Percentiles rank a stretch among this genome's conserved stretches.
Conservation (phyloP, 2,329 filamentous ascomycete genomes). For the Fonsecaea pedrosoi region DNA sequence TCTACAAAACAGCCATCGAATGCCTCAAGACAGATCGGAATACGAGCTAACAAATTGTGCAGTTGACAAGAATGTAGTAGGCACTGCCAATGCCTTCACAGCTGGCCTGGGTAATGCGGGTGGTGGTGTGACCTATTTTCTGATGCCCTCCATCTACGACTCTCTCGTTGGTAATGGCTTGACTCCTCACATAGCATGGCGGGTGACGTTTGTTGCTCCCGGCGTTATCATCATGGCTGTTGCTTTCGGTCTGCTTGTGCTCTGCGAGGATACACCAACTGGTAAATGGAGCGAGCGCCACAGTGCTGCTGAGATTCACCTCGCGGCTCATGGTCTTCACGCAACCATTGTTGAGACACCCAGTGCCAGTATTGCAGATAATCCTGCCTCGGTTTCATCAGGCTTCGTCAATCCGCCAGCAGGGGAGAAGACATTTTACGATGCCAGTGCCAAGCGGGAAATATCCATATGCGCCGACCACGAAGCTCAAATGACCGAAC, state of each 20-base stretch:
- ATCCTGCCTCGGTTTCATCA: slow-evolving; percentile 39
- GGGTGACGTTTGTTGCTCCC: slow-evolving; percentile 82
- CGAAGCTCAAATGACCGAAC: slow-evolving; percentile 54
- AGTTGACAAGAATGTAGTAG: slow-evolving; percentile 86
- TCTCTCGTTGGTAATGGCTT: slow-evolving; percentile 71
- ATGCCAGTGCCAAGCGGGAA: slow-evolving; percentile 40
- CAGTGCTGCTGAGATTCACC: slow-evolving; percentile 62
- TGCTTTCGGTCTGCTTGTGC: slow-evolving; percentile 71
- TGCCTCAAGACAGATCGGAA: not conserved
- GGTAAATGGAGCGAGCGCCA: slow-evolving; percentile 80
- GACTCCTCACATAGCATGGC: slow-evolving; percentile 74
- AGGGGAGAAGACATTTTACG: slow-evolving; percentile 45
- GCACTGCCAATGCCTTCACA: slow-evolving; percentile 83
- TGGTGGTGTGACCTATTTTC: slow-evolving; percentile 89
- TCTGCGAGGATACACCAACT: slow-evolving; percentile 81
- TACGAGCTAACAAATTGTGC: slow-evolving; percentile 46
- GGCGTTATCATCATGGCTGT: slow-evolving; percentile 74
- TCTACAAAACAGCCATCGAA: not conserved
- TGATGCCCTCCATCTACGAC: slow-evolving; percentile 90
- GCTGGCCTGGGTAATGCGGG: slow-evolving; percentile 87
- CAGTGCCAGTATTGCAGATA: slow-evolving; percentile 43
- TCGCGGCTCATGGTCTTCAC: slow-evolving; percentile 54
- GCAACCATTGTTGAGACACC: slow-evolving; percentile 33
- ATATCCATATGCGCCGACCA: slow-evolving; percentile 43
- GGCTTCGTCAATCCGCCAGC: slow-evolving; percentile 39